Base-by-base conservation (phyloP, 2,329 filamentous ascomycete species). In the Diaporthe sp. region DNA sequence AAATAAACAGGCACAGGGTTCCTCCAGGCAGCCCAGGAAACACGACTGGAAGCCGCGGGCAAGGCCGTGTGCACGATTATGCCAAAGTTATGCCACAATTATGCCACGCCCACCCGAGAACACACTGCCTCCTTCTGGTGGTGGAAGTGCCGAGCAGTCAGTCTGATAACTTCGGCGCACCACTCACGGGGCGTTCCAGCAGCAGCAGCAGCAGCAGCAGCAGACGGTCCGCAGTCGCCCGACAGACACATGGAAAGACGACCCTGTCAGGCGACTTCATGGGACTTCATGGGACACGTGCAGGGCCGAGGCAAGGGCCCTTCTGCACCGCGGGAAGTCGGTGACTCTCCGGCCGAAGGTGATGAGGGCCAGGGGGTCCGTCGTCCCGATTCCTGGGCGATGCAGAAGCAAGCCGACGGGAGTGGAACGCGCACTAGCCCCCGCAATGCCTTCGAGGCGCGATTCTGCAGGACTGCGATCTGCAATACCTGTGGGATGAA, bases 281-380 rank as follows among this genome's bases (percentile, higher is more conserved):
- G 27, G n/a, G n/a, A 37, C 44, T 47, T 17, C 44, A 4, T n/a
- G n/a, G 44, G 63, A 53, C 63, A 53, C 69, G 55, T 71, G 70
- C 56, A 71, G 70, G 70, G 56, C 68, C 68, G 56, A 71, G 37
- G 58, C 58, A 27, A 63, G 59, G 58, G 66, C 50, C 37, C 39
- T 47, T 30, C 56, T 73, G 66, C 66, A 70, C 51, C 61, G 70
- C 70, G 73, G 55, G 27, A 53, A 39, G 37, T 75, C 73, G 73
- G 71, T 59, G 50, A 73, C 63, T 75, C 63, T 69, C 73, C 73
- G 70, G 70, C 70, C 63, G 70, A 75, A 66, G 56, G 56, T 53
- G 44, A 61, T 30, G 27, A 61, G 25, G 42, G 55, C 59, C 61
- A 66, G 63, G 73, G 61, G 44, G 32, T 19, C 22, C 53, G 47